phyloP scores from a whole-genome alignment of 2,329 filamentous ascomycete genomes.

The Coniochaeta ligniaria region DNA sequence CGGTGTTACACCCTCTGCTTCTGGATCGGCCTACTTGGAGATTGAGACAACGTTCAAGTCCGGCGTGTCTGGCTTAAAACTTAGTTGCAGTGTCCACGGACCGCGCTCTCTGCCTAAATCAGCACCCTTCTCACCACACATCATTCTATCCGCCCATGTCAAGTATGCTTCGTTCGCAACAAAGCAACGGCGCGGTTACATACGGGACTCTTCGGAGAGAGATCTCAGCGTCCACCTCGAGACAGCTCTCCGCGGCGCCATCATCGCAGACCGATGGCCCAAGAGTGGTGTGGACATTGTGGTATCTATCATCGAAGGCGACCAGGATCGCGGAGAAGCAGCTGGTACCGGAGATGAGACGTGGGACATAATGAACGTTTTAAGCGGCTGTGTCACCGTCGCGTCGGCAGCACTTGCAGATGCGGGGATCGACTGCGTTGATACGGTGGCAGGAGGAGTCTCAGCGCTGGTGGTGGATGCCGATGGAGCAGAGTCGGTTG shows the following conservation, averaged over 20 bases:
- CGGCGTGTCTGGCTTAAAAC: conserved; percentile 61
- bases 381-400: conserved; percentile 88
- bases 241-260: conserved; percentile 78
- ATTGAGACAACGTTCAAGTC: conserved; percentile 40
- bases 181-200: conserved; percentile 71
- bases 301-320: conserved; percentile 86
- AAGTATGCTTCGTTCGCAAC: conserved; percentile 96
- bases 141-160: conserved; percentile 86
- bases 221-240: conserved; percentile 89
- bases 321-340: conserved; percentile 61
- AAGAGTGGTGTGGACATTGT: conserved; percentile 97
- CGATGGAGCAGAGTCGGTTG: conserved; percentile 34
- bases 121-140: conserved; percentile 84
- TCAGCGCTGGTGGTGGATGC: conserved; percentile 61
- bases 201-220: conserved; percentile 78
- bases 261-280: conserved; percentile 95
- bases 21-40: conserved; percentile 84
- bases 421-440: conserved; percentile 92
- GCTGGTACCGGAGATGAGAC: conserved; percentile 50
- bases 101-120: conserved; percentile 85
- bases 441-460: conserved; percentile 82
- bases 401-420: conserved; percentile 89
- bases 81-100: conserved; percentile 89
- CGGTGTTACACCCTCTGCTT: conserved; percentile 85
- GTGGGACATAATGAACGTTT: conserved; percentile 86